Evolutionary conservation across 2,329 filamentous ascomycete genomes (phyloP).

Genomic region (Coleophoma eucalyptorum): DNA sequence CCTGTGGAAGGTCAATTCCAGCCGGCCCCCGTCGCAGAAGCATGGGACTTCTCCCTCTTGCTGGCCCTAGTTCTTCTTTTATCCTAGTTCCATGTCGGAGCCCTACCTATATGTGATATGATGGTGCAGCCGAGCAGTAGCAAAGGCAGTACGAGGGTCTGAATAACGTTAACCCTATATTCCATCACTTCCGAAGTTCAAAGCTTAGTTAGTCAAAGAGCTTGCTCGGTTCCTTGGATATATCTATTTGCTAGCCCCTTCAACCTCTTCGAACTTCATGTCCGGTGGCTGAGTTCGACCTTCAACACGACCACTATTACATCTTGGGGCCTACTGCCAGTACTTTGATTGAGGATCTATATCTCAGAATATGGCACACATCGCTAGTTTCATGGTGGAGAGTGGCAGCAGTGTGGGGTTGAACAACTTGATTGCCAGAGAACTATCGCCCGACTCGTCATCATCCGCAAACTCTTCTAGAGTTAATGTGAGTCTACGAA

Average conservation of each 20-base stretch:
- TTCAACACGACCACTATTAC: not conserved
- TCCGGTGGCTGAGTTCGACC: not conserved
- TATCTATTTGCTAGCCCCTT: too few species aligned
- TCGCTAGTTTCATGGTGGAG: conserved; percentile 54
- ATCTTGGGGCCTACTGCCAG: too few species aligned
- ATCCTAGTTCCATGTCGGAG: not conserved
- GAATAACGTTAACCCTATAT: not conserved
- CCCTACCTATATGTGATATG: not conserved
- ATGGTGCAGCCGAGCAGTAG: not conserved
- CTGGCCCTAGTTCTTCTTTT: not conserved
- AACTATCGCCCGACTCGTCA: conserved; percentile 33
- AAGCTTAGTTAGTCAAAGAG: conserved; percentile 1
- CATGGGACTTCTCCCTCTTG: not conserved
- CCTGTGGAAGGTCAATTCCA: not conserved
- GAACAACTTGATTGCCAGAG: conserved; percentile 48
- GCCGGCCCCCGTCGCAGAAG: not conserved
- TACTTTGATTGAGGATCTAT: too few species aligned
- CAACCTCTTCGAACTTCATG: too few species aligned
- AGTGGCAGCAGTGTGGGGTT: conserved; percentile 25
- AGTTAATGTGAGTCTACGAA: conserved; percentile 26
- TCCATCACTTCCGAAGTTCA: not conserved
- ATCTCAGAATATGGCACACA: conserved; percentile 50
- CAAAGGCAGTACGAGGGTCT: too few species aligned
- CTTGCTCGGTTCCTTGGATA: too few species aligned
- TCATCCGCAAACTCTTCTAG: conserved; percentile 23